Evolutionary conservation across 2,329 filamentous ascomycete genomes (phyloP), one percentile per base, ranked within the genome.

Genomic region (Leptographium lundbergii): DNA sequence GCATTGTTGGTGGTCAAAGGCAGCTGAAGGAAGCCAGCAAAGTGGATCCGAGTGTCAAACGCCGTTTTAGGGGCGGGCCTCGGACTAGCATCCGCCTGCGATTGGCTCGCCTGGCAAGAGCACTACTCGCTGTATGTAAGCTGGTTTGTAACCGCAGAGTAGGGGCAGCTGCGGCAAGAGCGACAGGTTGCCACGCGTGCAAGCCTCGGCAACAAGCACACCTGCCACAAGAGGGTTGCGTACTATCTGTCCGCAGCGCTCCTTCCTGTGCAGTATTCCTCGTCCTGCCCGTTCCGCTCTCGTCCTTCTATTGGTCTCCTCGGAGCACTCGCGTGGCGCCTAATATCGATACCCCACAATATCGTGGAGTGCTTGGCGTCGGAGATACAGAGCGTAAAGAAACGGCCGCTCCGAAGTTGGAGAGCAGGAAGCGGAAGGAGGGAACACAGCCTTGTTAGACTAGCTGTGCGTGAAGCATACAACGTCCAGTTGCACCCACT

Each of bases 21-120:
- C 55, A 57, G 55, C 55, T 57, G 55, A 57, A 47, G 55, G 11
- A 7, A 32, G 13, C 14, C 54, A 17, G 39, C 50, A 57, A 57
- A 57, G 42, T 42, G 55, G 55, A 25, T 13, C n/a, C 22, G 39
- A 14, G 27, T 36, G 51, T n/a, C 51, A 22, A 27, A 19, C 24
- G 22, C 51, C 51, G 51, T 53, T 34, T 53, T 53, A 34, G 51
- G 29, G 42, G 25, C 42, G 24, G 36, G 2, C 19, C 25, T 47
- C 45, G 34, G 53, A 24, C 34, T 2, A 24, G 4, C 13, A 10
- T 9, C 6, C 3, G 22, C 54, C 1, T 34, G 2, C 25, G 39
- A 56, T 56, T 56, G 54, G 54, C 39, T 19, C 22, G 52, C 22
- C 47, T 14, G 24, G 10, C 47, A 9, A n/a, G n/a, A n/a, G n/a